Evolutionary conservation across 352 stramenopile genomes (phyloP), one percentile per base, ranked within the genome.

Genomic region (Globisporangium uncinulatum): DNA sequence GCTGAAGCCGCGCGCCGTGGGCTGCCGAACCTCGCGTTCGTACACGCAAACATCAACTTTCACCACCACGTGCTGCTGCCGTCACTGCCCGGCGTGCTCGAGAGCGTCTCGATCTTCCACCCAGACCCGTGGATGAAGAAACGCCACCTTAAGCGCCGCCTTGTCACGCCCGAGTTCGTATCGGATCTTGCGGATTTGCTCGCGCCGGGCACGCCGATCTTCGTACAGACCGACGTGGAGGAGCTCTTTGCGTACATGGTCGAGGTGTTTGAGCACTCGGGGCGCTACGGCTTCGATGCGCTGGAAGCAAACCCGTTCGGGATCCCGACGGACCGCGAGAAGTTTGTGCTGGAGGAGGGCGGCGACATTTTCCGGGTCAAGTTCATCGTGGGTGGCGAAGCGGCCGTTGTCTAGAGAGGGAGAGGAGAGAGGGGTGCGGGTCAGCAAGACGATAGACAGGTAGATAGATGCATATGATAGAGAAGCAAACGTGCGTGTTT

Each of bases 71-170:
- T 65, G 44, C 55, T 95, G 58, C 50, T 95, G 50, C 66, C 71
- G 34, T 86, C 79, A 24, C 54, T 95, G 37, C 77, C 82, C 6
- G 70, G 59, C 10, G 62, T 61, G 0, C 62, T 92, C 43, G 55
- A 60, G 31, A 94, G 86, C 59, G 83, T 95, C 3, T 95, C 86
- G 45, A 95, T 95, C 58, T 92, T 94, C 61, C 83, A 95, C 57
- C 86, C 86, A 24, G 86, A 95, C 32, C 86, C 86, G 65, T 95
- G 86, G 86, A 89, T 93, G 75, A 95, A 95, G 66, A 95, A 94
- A 57, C 73, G 76, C 56, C 86, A 95, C 66, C 54, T 89, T 34
- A 95, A 95, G 67, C 74, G 86, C 29, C 74, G 86, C 46, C 65
- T 95, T 13, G 83, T 95, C 31, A 92, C 65, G 4, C 52, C 72